These are phyloP conservation scores for Eucalyptus pumila DNA, from an alignment of 345 rosid species.

Conservation along the genomic window DNA sequence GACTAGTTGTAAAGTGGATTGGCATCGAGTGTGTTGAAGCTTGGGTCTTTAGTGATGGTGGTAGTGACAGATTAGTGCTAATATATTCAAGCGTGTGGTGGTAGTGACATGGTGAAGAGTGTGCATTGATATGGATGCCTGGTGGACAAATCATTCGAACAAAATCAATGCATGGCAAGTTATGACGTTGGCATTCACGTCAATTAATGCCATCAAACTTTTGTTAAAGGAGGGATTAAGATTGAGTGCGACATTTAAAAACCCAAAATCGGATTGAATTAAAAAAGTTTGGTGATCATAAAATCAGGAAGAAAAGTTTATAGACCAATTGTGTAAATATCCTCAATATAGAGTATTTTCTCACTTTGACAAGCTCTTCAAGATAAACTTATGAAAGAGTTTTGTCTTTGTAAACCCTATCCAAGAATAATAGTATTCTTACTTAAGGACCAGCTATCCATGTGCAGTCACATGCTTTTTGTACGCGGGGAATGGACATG, in stretches of 20 bases:
- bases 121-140: accelerated
- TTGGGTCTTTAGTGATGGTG: background rate
- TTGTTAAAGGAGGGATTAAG: background rate
- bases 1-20: background rate
- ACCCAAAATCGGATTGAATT: background rate
- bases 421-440: background rate
- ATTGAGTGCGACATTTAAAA: background rate
- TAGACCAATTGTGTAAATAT: background rate
- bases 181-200: too few relatives aligned
- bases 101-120: accelerated
- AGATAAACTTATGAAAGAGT: background rate
- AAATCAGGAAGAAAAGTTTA: background rate
- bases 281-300: too few relatives aligned
- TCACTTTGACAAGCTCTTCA: background rate
- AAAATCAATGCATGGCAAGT: background rate
- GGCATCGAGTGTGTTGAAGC: background rate
- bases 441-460: background rate
- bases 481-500: background rate
- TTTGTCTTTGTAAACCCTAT: background rate
- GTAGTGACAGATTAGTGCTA: background rate
- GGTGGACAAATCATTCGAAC: background rate
- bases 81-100: background rate
- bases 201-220: background rate
- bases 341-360: background rate
- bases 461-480: background rate